Evolutionary conservation across 2,329 filamentous ascomycete species (phyloP), one percentile per base, ranked within the genome.

Genomic region (Penicillium verrucosum): DNA sequence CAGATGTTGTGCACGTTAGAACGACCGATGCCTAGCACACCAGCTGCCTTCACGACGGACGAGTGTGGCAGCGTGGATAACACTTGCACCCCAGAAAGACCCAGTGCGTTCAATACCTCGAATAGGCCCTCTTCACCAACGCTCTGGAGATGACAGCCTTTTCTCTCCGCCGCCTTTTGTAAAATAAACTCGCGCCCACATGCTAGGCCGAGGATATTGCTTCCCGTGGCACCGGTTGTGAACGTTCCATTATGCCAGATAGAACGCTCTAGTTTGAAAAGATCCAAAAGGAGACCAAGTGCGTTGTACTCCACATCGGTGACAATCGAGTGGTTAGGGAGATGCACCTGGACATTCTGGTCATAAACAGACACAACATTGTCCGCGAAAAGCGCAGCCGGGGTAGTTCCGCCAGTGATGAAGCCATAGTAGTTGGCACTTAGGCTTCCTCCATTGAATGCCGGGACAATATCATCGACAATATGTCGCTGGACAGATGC

Each of bases 1-100:
- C 65, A 69, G 25, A 95, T 72, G 60, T 86, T 81, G 62, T 83
- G 84, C 14, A 97, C 84, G 18, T 83, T 84, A 10, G 75, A 73
- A 38, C 90, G 80, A 0, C 93, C 93, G 12, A 97, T 77, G 0
- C 93, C 93, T 4, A 95, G 80, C 0, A 96, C 78, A 38, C 89
- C 88, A 0, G 92, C 91, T 11, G 92, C 91, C 76, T 97, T 97
- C 51, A 81, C 81, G 1, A 96, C 77, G 2, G 90, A 95, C 42
- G 90, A 95, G 72, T 97, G 93, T 0, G 88, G 89, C 63, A 88
- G 83, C 40, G 90, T 91, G 1, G 90, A 92, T 57, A 97, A 77
- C 8, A 97, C 80, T 68, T 91, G 89, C 7, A 97, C 79, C 25
- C 86, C 82, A 18, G 79, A 79, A 14, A 95, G 73, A 0, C 86